phyloP scores from a whole-genome alignment of 2,329 filamentous ascomycete genomes.

The Aspergillus pseudonomiae region DNA sequence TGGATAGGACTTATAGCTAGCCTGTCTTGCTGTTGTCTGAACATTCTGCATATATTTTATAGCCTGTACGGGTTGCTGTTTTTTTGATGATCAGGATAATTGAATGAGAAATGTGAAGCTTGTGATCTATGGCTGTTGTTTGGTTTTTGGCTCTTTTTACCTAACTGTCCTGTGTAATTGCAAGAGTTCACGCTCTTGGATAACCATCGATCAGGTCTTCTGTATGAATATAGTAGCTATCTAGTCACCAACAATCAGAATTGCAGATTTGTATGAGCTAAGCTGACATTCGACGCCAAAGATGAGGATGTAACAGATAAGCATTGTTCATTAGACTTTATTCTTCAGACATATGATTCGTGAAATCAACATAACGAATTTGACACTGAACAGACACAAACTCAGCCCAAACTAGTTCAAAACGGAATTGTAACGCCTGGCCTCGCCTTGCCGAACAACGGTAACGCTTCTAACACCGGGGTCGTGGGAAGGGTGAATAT shows the following conservation, averaged over 20 bases:
- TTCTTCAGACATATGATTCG: slow-evolving; percentile 9
- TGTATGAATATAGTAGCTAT: background rate
- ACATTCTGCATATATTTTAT: slow-evolving; percentile 6
- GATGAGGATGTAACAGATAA: background rate
- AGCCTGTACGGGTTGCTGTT: slow-evolving; percentile 1
- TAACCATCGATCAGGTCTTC: background rate
- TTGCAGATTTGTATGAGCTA: slow-evolving; percentile 5
- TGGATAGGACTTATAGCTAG: background rate
- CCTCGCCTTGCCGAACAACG: slow-evolving; percentile 26
- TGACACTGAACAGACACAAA: background rate
- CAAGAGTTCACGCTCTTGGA: background rate
- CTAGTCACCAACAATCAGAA: background rate
- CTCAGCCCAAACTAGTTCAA: slow-evolving; percentile 9
- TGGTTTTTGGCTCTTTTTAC: background rate
- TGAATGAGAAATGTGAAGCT: slow-evolving; percentile 15
- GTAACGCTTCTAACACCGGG: slow-evolving; percentile 36
- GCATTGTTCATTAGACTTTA: slow-evolving; percentile 8
- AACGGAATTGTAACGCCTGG: slow-evolving; percentile 31
- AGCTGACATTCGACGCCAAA: background rate
- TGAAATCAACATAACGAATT: slow-evolving; percentile 3
- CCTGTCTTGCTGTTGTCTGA: background rate
- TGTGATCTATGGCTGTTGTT: background rate
- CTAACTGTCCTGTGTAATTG: too few species aligned
- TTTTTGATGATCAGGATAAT: slow-evolving; percentile 16
- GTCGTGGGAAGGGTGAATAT: slow-evolving; percentile 14